Evolutionary conservation across 148 eudicot species (phyloP).

Genomic region (Amaranthus hypochondriacus): DNA sequence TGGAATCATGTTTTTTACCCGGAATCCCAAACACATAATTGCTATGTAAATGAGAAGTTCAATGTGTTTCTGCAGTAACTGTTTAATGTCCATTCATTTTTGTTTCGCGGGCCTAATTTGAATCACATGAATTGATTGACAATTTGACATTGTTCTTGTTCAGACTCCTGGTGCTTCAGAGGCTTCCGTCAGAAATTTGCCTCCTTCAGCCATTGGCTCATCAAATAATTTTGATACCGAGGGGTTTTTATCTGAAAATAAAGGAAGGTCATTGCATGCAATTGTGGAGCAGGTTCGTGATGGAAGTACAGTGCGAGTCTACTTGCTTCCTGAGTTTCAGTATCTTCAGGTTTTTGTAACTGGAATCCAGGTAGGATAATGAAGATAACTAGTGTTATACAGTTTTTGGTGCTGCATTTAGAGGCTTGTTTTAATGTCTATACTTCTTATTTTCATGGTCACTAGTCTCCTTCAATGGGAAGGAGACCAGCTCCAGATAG

Average conservation of each 20-base stretch:
- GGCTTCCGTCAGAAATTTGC: slow-evolving; percentile 73
- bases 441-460: slow-evolving; percentile 4
- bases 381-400: background rate
- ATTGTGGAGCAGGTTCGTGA: slow-evolving; percentile 93
- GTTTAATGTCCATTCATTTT: background rate
- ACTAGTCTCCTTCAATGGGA: slow-evolving; percentile 84
- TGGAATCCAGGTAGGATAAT: slow-evolving; percentile 65
- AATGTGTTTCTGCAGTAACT: background rate
- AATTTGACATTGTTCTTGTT: slow-evolving; percentile 6
- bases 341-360: slow-evolving; percentile 84
- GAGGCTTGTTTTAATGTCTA: slow-evolving; percentile 4
- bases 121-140: background rate
- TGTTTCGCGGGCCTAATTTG: background rate
- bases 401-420: background rate
- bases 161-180: slow-evolving; percentile 87
- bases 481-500: slow-evolving; percentile 55
- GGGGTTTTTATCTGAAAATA: slow-evolving; percentile 47
- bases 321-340: slow-evolving; percentile 83
- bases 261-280: slow-evolving; percentile 75
- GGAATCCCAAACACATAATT: background rate
- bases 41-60: background rate
- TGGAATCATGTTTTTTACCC: background rate
- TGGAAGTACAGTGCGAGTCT: slow-evolving; percentile 83
- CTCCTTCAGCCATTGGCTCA: slow-evolving; percentile 88
- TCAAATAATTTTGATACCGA: slow-evolving; percentile 57